These are phyloP conservation scores for Suillus lakei DNA, from an alignment of 768 basidiomycete species.

Conservation along the genomic window DNA sequence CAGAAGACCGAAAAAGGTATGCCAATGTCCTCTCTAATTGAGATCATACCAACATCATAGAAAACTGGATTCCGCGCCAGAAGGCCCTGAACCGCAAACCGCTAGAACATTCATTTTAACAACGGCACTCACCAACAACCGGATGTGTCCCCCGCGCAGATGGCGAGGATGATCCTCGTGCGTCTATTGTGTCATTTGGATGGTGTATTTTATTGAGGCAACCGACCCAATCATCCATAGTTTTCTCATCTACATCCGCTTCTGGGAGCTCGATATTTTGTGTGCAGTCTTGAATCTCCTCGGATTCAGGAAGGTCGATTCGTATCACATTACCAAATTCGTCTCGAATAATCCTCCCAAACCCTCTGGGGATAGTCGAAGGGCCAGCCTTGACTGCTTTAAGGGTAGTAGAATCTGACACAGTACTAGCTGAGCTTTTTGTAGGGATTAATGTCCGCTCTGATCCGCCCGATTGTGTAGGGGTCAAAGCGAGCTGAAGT, in stretches of 20 bases:
- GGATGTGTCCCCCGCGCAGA: not conserved
- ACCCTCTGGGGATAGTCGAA: conserved; percentile 58
- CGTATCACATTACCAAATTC: conserved; percentile 74
- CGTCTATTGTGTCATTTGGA: not conserved
- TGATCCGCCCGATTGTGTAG: conserved; percentile 68
- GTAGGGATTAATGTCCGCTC: conserved; percentile 42
- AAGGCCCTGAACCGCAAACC: not conserved
- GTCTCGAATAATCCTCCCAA: conserved; percentile 84
- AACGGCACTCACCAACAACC: not conserved
- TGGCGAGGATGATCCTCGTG: not conserved
- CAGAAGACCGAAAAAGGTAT: not conserved
- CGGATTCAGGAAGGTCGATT: conserved; percentile 65
- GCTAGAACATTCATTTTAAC: conserved; percentile 4
- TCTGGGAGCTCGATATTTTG: conserved; percentile 12
- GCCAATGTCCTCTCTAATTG: not conserved
- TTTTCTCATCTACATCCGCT: conserved; percentile 37
- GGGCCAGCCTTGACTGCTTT: conserved; percentile 7
- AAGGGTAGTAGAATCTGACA: not conserved
- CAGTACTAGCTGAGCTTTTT: not conserved
- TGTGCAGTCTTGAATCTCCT: conserved; percentile 27
- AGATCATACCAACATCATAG: not conserved
- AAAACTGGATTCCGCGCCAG: not conserved
- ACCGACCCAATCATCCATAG: conserved; percentile 45
- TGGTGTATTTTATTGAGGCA: not conserved
- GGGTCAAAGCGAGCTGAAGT: conserved; percentile 70